Conservation (phyloP, 1,284 basidiomycete genomes). For the Trichosporon sp. region DNA sequence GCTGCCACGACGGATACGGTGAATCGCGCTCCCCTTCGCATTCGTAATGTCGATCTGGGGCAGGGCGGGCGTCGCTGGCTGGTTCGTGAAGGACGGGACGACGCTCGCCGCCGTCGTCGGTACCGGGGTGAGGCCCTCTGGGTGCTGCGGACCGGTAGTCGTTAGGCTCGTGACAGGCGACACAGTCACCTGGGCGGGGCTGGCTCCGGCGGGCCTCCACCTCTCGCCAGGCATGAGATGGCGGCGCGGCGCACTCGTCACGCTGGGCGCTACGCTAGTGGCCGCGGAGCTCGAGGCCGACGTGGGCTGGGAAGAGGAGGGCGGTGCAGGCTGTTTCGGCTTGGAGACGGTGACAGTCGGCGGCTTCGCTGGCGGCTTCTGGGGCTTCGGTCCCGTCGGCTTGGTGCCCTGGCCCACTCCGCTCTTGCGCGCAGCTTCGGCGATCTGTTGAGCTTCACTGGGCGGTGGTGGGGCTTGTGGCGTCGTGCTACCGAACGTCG, state of each 20-base stretch:
- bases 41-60: conserved; percentile 29
- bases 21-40: conserved; percentile 22
- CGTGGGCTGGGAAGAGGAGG: conserved; percentile 20
- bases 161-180: conserved; percentile 52
- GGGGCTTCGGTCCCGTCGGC: conserved; percentile 15
- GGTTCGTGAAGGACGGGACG: conserved; percentile 15
- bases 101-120: conserved; percentile 9
- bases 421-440: conserved; percentile 41
- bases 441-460: conserved; percentile 52
- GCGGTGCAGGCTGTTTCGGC: background rate
- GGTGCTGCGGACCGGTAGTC: conserved; percentile 38
- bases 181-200: conserved; percentile 50
- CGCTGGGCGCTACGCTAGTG: conserved; percentile 15
- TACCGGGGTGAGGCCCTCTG: background rate
- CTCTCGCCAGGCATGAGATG: conserved; percentile 38
- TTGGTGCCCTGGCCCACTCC: conserved; percentile 20
- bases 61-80: conserved; percentile 10
- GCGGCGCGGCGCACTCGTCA: conserved; percentile 24
- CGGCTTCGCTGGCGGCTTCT: conserved; percentile 10
- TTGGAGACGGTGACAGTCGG: background rate
- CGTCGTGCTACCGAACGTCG: conserved; percentile 38
- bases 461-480: conserved; percentile 26
- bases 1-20: conserved; percentile 44
- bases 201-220: conserved; percentile 48
- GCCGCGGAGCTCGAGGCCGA: conserved; percentile 19